Percentiles rank a stretch among this genome's conserved stretches.
These are phyloP conservation scores for Cyclotella baltica DNA, from an alignment of 108 stramenopile species.

Conservation along the genomic window DNA sequence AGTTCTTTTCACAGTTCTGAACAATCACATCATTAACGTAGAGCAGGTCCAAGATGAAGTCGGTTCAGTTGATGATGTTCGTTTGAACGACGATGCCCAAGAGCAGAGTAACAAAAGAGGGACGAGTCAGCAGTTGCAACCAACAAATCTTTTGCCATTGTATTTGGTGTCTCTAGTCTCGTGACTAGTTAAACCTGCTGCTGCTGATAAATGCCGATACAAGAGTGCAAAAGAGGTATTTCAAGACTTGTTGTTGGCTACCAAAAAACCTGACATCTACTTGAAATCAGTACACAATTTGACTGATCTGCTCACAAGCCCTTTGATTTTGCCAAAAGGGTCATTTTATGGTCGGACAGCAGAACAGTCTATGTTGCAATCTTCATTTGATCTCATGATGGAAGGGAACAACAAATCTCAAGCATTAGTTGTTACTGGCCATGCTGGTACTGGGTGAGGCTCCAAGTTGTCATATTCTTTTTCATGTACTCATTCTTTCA, in stretches of 20 bases:
- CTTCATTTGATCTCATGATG: constrained; percentile 22
- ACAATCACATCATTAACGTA: not conserved
- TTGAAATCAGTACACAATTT: not conserved
- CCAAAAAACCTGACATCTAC: not conserved
- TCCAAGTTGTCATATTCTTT: not conserved
- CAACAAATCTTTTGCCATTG: constrained; percentile 7
- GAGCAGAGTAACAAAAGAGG: constrained; percentile 3
- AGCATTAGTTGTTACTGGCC: constrained; percentile 19
- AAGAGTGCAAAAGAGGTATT: constrained; percentile 4
- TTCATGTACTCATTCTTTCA: not conserved
- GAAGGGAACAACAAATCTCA: not conserved
- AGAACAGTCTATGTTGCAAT: constrained; percentile 18
- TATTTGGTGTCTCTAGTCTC: constrained; percentile 22
- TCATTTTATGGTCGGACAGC: constrained; percentile 29
- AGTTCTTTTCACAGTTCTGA: constrained; percentile 1
- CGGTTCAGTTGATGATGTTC: not conserved
- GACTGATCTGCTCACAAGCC: not conserved
- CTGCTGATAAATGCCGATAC: too few relatives aligned
- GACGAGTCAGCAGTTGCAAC: not conserved
- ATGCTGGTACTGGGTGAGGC: constrained; percentile 35
- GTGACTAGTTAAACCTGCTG: constrained; percentile 13
- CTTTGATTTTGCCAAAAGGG: not conserved
- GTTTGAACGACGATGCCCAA: too few relatives aligned
- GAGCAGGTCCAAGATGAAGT: not conserved
- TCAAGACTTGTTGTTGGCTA: constrained; percentile 16